Evolutionary conservation across 176 grass and related monocot species (phyloP).

Genomic region (Thalia dealbata): DNA sequence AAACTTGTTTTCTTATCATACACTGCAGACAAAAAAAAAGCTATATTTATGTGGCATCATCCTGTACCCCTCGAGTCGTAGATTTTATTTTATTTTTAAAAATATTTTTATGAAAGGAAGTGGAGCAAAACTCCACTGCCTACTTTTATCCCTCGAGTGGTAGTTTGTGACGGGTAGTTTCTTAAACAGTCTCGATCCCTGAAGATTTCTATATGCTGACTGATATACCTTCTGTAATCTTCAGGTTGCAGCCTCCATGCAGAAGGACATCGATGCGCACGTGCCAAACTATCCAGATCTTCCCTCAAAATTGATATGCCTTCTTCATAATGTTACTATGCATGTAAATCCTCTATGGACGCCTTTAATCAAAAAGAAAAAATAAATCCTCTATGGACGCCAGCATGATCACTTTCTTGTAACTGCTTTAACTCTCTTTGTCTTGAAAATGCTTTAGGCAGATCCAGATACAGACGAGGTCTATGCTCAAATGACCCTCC

Average conservation of each 20-base stretch:
- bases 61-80: background rate
- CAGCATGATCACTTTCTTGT: background rate
- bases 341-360: conserved; percentile 28
- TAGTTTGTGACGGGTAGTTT: background rate
- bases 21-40: background rate
- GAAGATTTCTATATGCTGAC: background rate
- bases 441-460: conserved; percentile 37
- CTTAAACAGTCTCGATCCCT: background rate
- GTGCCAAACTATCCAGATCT: conserved; percentile 80
- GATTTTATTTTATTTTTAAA: too few species aligned
- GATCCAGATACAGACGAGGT: conserved; percentile 75
- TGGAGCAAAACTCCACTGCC: too few species aligned
- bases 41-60: background rate
- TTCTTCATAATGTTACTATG: conserved; percentile 54
- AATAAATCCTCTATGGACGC: background rate
- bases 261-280: conserved; percentile 45
- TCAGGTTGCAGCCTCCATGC: conserved; percentile 77
- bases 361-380: too few species aligned
- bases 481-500: conserved; percentile 70
- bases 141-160: background rate
- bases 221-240: conserved; percentile 15
- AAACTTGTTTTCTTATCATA: background rate
- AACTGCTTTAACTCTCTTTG: background rate
- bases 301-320: conserved; percentile 58
- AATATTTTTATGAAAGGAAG: too few species aligned